These are phyloP conservation scores for Hemileccinum impolitum DNA, from an alignment of 768 basidiomycete species.

Conservation along the genomic window DNA sequence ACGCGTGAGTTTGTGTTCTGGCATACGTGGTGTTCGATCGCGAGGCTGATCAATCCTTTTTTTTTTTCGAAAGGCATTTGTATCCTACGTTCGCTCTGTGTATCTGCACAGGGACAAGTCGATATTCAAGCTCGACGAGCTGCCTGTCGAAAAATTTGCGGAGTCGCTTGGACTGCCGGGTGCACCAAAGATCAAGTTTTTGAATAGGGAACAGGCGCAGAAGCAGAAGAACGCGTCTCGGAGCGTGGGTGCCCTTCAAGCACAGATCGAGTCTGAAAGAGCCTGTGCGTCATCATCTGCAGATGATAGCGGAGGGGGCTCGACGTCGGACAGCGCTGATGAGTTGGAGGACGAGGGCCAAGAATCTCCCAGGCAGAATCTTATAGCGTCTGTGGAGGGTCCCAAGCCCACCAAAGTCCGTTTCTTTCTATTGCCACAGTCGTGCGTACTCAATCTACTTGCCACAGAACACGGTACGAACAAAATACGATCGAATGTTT, in stretches of 20 bases:
- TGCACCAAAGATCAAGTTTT: slow-evolving; percentile 92
- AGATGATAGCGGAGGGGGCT: too few relatives aligned
- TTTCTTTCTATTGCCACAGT: too few relatives aligned
- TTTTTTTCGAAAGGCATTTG: slow-evolving; percentile 67
- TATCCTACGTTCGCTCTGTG: slow-evolving; percentile 94
- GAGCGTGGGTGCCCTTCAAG: slow-evolving; percentile 35
- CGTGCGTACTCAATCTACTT: background rate
- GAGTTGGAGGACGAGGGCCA: slow-evolving; percentile 24
- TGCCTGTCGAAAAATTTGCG: slow-evolving; percentile 83
- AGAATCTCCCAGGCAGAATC: background rate
- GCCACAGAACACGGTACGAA: slow-evolving; percentile 53
- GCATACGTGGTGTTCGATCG: background rate
- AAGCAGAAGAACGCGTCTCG: slow-evolving; percentile 72
- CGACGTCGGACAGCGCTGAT: slow-evolving; percentile 23
- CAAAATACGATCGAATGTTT: slow-evolving; percentile 98
- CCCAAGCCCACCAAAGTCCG: too few relatives aligned
- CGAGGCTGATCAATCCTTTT: slow-evolving; percentile 1
- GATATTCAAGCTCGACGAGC: slow-evolving; percentile 80
- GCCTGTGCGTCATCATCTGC: slow-evolving; percentile 10
- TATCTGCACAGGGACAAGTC: slow-evolving; percentile 94
- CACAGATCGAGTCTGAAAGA: slow-evolving; percentile 26
- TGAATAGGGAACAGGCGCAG: slow-evolving; percentile 63
- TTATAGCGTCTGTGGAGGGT: too few relatives aligned
- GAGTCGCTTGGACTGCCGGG: slow-evolving; percentile 91
- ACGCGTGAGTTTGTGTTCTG: slow-evolving; percentile 51